phyloP scores from a whole-genome alignment of 2,329 filamentous ascomycete genomes.

The Hypoxylon sp. region DNA sequence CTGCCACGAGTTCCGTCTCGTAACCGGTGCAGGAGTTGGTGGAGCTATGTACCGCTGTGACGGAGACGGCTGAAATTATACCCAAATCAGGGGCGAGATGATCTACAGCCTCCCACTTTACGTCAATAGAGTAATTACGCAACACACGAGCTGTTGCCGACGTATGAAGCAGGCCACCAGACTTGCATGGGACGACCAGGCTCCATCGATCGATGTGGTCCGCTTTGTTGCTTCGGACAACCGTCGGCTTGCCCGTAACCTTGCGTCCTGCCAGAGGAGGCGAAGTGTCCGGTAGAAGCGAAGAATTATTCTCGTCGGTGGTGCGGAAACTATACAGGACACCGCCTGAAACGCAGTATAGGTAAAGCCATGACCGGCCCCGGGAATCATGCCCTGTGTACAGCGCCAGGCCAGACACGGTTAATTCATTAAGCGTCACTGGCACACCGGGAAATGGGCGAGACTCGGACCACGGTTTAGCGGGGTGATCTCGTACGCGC shows the following conservation, averaged over 20 bases:
- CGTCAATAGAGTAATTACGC: neutral
- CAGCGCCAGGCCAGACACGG: slow-evolving; percentile 42
- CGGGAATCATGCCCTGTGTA: neutral
- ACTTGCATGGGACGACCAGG: slow-evolving; percentile 41
- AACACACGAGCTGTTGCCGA: slow-evolving; percentile 4
- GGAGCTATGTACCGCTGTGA: slow-evolving; percentile 1
- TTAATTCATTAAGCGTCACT: slow-evolving; percentile 35
- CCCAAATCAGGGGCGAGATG: slow-evolving; percentile 38
- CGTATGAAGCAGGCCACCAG: slow-evolving; percentile 43
- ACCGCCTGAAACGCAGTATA: slow-evolving; percentile 44
- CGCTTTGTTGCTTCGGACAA: slow-evolving; percentile 5
- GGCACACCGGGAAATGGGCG: slow-evolving; percentile 27
- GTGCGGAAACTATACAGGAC: slow-evolving; percentile 36
- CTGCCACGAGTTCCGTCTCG: slow-evolving; percentile 29
- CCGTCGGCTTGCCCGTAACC: slow-evolving; percentile 39
- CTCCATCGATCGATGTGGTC: slow-evolving; percentile 15
- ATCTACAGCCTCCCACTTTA: slow-evolving; percentile 23
- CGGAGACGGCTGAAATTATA: slow-evolving; percentile 40
- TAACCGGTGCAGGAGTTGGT: neutral
- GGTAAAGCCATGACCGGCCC: slow-evolving; percentile 21
- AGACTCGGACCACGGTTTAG: slow-evolving; percentile 41
- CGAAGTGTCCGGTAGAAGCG: slow-evolving; percentile 21
- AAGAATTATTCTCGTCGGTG: slow-evolving; percentile 20
- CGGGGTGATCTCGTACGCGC: slow-evolving; percentile 35
- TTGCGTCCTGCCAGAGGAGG: slow-evolving; percentile 25